These are phyloP conservation scores for Plantago ovata DNA, from an alignment of 257 asterid genomes.

Conservation along the genomic window DNA sequence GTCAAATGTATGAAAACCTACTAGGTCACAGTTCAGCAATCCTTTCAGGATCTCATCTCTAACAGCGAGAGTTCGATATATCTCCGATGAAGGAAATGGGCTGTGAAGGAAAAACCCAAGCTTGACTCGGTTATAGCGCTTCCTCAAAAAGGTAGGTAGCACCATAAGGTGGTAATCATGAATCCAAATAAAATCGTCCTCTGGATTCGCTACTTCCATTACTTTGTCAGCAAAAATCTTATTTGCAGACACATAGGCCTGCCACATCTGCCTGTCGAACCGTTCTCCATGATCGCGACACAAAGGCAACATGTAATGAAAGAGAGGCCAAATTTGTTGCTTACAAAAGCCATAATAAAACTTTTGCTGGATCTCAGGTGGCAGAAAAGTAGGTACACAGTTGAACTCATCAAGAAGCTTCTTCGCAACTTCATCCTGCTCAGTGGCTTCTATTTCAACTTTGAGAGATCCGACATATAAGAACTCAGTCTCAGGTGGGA, in stretches of 20 bases:
- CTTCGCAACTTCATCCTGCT: slow-evolving; percentile 86
- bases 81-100: slow-evolving; percentile 94
- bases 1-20: slow-evolving; percentile 90
- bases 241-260: slow-evolving; percentile 78
- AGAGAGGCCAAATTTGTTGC: slow-evolving; percentile 93
- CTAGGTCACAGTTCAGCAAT: slow-evolving; percentile 64
- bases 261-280: slow-evolving; percentile 82
- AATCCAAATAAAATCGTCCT: slow-evolving; percentile 82
- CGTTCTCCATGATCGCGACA: slow-evolving; percentile 89
- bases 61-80: slow-evolving; percentile 81
- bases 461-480: slow-evolving; percentile 80
- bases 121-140: slow-evolving; percentile 74
- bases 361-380: slow-evolving; percentile 58
- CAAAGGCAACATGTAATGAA: slow-evolving; percentile 96
- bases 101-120: slow-evolving; percentile 92
- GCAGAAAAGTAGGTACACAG: slow-evolving; percentile 81
- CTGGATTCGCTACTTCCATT: slow-evolving; percentile 81
- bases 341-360: slow-evolving; percentile 83
- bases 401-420: slow-evolving; percentile 62
- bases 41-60: slow-evolving; percentile 88
- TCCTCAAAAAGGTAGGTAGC: slow-evolving; percentile 85
- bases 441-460: slow-evolving; percentile 64
- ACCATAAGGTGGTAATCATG: slow-evolving; percentile 94
- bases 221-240: slow-evolving; percentile 81
- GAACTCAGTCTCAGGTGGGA: slow-evolving; percentile 68